These are phyloP conservation scores for Podaxis sp. DNA, from an alignment of 768 basidiomycete genomes.

Conservation along the genomic window DNA sequence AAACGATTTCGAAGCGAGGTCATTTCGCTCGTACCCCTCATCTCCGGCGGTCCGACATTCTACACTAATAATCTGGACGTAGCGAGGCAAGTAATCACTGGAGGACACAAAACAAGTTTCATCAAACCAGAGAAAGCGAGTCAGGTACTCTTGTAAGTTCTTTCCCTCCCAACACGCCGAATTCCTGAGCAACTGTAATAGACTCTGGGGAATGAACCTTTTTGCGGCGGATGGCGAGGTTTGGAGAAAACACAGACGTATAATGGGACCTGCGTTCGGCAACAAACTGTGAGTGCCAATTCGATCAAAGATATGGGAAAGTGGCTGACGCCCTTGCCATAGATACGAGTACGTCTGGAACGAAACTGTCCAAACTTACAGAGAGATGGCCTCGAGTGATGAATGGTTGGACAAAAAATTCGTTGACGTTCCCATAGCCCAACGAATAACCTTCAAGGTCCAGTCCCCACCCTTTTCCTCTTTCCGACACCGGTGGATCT, in stretches of 20 bases:
- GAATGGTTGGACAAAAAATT: conserved; percentile 31
- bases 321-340: not conserved
- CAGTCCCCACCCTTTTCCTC: not conserved
- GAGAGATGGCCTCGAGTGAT: conserved; percentile 38
- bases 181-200: conserved; percentile 18
- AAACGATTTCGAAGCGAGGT: conserved; percentile 36
- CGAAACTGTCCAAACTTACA: conserved; percentile 34
- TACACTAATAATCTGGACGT: conserved; percentile 49
- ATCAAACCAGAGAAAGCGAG: conserved; percentile 38
- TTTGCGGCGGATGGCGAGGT: conserved; percentile 42
- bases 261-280: conserved; percentile 46
- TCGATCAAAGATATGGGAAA: not conserved
- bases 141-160: conserved; percentile 31
- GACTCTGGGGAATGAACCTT: conserved; percentile 47
- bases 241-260: conserved; percentile 46
- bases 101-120: conserved; percentile 39
- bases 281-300: conserved; percentile 32
- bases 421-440: conserved; percentile 30
- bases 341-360: conserved; percentile 45
- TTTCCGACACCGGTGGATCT: not conserved
- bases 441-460: conserved; percentile 38
- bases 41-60: conserved; percentile 35
- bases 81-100: conserved; percentile 41
- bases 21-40: conserved; percentile 39
- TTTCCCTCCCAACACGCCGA: not conserved